Base-by-base conservation (phyloP, 2,329 filamentous ascomycete genomes). In the Neofusicoccum kwambonambiense region DNA sequence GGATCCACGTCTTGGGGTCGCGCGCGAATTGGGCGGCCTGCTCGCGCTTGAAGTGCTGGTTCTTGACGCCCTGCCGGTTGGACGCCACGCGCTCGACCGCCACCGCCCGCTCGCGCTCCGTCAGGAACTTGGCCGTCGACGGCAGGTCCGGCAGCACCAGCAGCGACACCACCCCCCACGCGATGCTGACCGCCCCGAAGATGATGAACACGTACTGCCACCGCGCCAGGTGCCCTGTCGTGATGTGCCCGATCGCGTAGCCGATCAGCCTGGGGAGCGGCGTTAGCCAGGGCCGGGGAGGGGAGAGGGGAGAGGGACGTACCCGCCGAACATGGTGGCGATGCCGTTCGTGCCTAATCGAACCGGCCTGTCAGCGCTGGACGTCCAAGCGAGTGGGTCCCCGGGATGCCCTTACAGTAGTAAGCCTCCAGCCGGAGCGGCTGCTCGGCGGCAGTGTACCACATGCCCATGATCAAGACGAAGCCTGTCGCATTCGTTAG, bases 141-240 rank as follows among this genome's bases (percentile, higher is more conserved):
- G 81, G 81, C 4, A 77, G 71, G 64, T 84, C 80, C 0, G 82
- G 81, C 4, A 82, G 73, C 22, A 78, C 67, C 11, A 79, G 37
- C 0, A 80, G 56, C 0, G 77, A 73, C 9, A 74, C 67, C 17
- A 81, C 65, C 1, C 79, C 78, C 37, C 74, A 76, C 0, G 73
- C 68, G 2, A 80, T 65, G 13, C 76, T 79, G 54, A 76, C 68
- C 0, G 76, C 69, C 17, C 80, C 80, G 60, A 81, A 86, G 66
- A 88, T 86, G 15, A 87, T 68, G 74, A 86, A 89, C 19, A 87
- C 80, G 65, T 85, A 85, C 80, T 83, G 84, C 84, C 84, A 87
- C 27, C 77, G 73, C 0, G 79, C 75, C 3, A 86, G 76, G 15
- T 15, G 12, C 0, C 80, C 82, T 4, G 80, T 77, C 0, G 75